Evolutionary conservation across 345 rosid genomes (phyloP), one percentile per base, ranked within the genome.

Genomic region (Gossypium bickii): DNA sequence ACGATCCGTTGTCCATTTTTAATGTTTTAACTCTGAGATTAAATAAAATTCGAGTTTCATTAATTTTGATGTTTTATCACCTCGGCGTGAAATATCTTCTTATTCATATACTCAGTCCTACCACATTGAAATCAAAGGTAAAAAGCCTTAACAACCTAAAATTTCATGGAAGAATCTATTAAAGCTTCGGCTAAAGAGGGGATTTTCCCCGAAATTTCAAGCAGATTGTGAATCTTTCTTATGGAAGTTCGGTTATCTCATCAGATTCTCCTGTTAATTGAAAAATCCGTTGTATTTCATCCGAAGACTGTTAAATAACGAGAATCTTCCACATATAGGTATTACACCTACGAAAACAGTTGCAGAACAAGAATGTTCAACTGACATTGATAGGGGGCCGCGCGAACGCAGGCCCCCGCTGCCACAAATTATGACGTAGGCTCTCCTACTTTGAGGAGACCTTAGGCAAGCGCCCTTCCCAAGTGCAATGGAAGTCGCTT

Each of bases 351-450:
- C 0, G 5, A 0, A 29, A 29, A 4, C 1, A 4, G 0, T 4
- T 4, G 0, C 4, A 34, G 0, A 15, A 49, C 5, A 7, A 15
- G 0, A 7, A 12, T 0, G 1, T 29, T 29, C 38, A 3, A 49
- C 57, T 52, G 0, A 0, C 10, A 18, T 44, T 18, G n/a, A 55
- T 1, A 4, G 12, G 17, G 78, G 86, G 84, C 87, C 62, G 86
- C 83, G 86, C 87, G 85, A 45, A 82, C 79, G 82, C 89, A 78
- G 72, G 86, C 83, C 87, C 79, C 81, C 81, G 0, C 87, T 67
- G 0, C 74, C 72, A 80, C 78, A 83, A 86, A 84, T 81, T 78
- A 81, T 82, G 85, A 77, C 83, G 80, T 76, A 82, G 86, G 79
- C 84, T 84, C 89, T 78, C 25, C 12, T 1, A 18, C 72, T 25